These are phyloP conservation scores for Primulina eburnea DNA, from an alignment of 257 asterid species.

Conservation along the genomic window DNA sequence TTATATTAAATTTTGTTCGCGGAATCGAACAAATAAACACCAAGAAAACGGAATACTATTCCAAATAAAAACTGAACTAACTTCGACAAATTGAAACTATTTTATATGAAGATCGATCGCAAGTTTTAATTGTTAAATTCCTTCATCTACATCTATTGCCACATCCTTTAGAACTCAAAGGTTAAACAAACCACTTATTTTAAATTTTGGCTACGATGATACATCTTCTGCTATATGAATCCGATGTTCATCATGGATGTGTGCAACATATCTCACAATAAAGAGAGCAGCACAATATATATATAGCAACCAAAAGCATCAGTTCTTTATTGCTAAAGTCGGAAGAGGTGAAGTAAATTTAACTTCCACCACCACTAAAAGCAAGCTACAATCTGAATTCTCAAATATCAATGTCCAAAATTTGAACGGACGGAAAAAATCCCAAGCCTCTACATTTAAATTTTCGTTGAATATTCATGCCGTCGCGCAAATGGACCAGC, in stretches of 20 bases:
- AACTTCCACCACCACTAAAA: neutral
- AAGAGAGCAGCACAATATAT: too few species aligned
- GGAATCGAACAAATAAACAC: too few species aligned
- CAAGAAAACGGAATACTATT: too few species aligned
- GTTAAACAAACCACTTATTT: neutral
- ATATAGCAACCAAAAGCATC: neutral
- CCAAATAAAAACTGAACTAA: too few species aligned
- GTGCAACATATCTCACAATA: neutral
- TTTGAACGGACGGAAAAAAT: neutral
- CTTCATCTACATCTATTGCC: too few species aligned
- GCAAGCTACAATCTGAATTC: slow-evolving; percentile 1
- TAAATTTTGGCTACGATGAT: too few species aligned
- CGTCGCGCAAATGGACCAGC: slow-evolving; percentile 7
- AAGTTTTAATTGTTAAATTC: too few species aligned
- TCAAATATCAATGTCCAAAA: slow-evolving; percentile 19
- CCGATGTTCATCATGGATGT: neutral
- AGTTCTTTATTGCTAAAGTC: neutral
- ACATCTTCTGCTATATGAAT: neutral
- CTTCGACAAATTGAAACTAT: too few species aligned
- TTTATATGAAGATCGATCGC: too few species aligned
- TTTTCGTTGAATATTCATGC: neutral
- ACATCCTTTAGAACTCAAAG: too few species aligned
- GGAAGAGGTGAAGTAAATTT: neutral
- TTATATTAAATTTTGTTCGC: too few species aligned
- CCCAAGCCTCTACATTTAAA: slow-evolving; percentile 4